Percentiles rank a stretch among this genome's conserved stretches.
Evolutionary conservation across 1,284 basidiomycete species (phyloP).

Genomic region (Cutaneotrichosporon daszewskae): DNA sequence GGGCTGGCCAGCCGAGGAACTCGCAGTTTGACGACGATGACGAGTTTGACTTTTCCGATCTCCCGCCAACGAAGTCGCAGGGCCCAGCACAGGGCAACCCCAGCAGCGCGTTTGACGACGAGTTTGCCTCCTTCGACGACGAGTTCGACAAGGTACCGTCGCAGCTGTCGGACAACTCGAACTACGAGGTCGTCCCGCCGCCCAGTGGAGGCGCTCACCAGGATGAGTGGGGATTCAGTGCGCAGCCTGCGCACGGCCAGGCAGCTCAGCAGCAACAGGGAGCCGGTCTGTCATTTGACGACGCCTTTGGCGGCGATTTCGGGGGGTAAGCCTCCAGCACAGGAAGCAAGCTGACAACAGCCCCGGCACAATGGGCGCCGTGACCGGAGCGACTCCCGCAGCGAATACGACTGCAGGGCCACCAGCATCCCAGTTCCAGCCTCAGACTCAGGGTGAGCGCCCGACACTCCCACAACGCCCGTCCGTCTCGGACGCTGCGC

Average conservation of each 20-base stretch:
- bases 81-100: not conserved
- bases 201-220: constrained; percentile 2
- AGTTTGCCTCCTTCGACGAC: constrained; percentile 51
- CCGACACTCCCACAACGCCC: not conserved
- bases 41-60: constrained; percentile 71
- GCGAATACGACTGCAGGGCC: too few relatives aligned
- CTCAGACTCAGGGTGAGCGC: not conserved
- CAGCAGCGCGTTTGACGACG: constrained; percentile 39
- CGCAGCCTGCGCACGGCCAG: not conserved
- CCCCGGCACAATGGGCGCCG: too few relatives aligned
- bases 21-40: constrained; percentile 70
- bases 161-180: constrained; percentile 21
- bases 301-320: constrained; percentile 51
- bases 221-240: constrained; percentile 25
- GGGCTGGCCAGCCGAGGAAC: too few relatives aligned
- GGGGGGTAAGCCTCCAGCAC: too few relatives aligned
- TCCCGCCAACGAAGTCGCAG: constrained; percentile 39
- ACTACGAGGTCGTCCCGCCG: constrained; percentile 38
- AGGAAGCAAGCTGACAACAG: too few relatives aligned
- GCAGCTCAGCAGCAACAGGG: not conserved
- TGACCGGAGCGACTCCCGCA: too few relatives aligned
- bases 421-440: too few relatives aligned
- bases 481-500: constrained; percentile 23
- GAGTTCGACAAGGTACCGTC: constrained; percentile 36
- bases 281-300: constrained; percentile 53